phyloP scores from a whole-genome alignment of 768 basidiomycete genomes.

The Leccinum rimulosum region DNA sequence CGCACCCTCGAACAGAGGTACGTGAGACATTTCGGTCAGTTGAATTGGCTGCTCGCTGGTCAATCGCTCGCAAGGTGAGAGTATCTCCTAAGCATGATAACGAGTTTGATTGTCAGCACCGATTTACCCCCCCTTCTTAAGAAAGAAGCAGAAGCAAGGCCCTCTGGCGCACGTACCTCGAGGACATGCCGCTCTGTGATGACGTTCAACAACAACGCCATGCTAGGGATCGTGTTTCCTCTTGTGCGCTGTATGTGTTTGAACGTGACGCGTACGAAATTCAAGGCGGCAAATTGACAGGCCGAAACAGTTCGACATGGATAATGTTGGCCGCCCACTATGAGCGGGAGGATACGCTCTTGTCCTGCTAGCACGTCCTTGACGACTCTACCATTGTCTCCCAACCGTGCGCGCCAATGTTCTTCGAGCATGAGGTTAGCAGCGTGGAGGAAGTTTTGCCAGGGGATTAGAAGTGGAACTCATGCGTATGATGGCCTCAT shows the following conservation, averaged over 20 bases:
- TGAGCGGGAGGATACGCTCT: conserved; percentile 43
- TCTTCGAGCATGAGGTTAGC: conserved; percentile 11
- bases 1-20: conserved; percentile 47
- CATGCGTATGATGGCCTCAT: conserved; percentile 7
- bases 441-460: neutral
- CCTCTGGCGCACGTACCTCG: conserved; percentile 19
- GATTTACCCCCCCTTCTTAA: no score
- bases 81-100: conserved; percentile 40
- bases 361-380: conserved; percentile 33
- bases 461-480: neutral
- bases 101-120: neutral
- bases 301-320: conserved; percentile 38
- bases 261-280: conserved; percentile 53
- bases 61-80: conserved; percentile 53
- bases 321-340: conserved; percentile 46
- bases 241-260: conserved; percentile 10
- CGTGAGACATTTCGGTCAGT: conserved; percentile 45
- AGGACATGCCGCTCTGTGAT: conserved; percentile 16
- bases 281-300: conserved; percentile 63
- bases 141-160: neutral
- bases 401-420: conserved; percentile 12
- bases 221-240: neutral
- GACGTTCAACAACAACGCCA: conserved; percentile 11
- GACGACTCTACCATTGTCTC: conserved; percentile 8
- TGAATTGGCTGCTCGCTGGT: conserved; percentile 42